These are phyloP conservation scores for Phaeosphaeria sp. DNA, from an alignment of 2,329 filamentous ascomycete genomes.

Conservation along the genomic window DNA sequence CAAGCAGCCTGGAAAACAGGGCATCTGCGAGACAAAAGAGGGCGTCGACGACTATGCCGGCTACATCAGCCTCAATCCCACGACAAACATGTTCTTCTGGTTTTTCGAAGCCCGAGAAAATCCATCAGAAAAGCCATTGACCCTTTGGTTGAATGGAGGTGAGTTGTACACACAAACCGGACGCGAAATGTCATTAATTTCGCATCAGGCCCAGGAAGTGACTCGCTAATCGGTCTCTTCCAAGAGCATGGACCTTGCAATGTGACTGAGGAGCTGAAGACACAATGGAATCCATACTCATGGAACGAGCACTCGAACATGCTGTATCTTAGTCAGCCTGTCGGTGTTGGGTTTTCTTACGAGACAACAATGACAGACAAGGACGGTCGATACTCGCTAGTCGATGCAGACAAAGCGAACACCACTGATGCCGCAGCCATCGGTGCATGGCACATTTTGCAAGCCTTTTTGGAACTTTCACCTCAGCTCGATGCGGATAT, in stretches of 20 bases:
- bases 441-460: constrained; percentile 46
- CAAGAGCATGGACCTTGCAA: constrained; percentile 45
- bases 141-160: constrained; percentile 60
- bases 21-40: constrained; percentile 51
- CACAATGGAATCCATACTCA: constrained; percentile 45
- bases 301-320: constrained; percentile 50
- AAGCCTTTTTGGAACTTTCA: constrained; percentile 43
- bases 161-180: neutral
- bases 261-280: constrained; percentile 46
- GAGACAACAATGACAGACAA: constrained; percentile 34
- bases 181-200: neutral
- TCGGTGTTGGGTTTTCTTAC: constrained; percentile 51
- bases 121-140: constrained; percentile 46
- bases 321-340: constrained; percentile 49
- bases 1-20: constrained; percentile 47
- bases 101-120: constrained; percentile 57
- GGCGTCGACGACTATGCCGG: constrained; percentile 48
- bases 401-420: constrained; percentile 37
- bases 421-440: constrained; percentile 44
- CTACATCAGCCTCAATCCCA: constrained; percentile 45
- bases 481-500: constrained; percentile 57
- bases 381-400: constrained; percentile 39
- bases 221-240: constrained; percentile 64
- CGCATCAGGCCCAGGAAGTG: constrained; percentile 54
- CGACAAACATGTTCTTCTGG: constrained; percentile 53